These are phyloP conservation scores for Aspergillus calidoustus DNA, from an alignment of 2,329 filamentous ascomycete species.

Conservation along the genomic window DNA sequence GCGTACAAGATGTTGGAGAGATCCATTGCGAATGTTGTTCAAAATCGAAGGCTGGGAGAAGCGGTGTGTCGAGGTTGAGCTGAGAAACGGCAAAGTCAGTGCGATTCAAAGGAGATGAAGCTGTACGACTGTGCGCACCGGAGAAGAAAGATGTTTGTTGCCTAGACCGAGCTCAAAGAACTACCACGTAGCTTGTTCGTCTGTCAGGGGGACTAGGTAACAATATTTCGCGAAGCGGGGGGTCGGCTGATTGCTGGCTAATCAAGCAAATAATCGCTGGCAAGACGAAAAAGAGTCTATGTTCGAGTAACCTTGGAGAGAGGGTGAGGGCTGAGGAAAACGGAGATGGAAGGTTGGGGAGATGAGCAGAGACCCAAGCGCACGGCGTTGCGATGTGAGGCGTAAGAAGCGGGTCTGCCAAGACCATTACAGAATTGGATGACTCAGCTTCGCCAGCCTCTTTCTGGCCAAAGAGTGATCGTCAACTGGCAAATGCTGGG, in stretches of 20 bases:
- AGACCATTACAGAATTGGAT: slow-evolving; percentile 25
- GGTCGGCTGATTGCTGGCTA: neutral
- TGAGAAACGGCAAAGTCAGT: neutral
- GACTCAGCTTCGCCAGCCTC: slow-evolving; percentile 29
- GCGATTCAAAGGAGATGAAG: neutral
- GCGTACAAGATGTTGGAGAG: slow-evolving; percentile 90
- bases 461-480: neutral
- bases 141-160: slow-evolving; percentile 6
- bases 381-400: slow-evolving; percentile 29
- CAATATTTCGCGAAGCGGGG: slow-evolving; percentile 13
- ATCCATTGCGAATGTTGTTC: slow-evolving; percentile 66
- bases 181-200: slow-evolving; percentile 17
- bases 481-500: neutral
- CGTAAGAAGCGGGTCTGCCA: slow-evolving; percentile 43
- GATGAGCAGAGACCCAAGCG: slow-evolving; percentile 23
- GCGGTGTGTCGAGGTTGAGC: neutral
- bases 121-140: neutral
- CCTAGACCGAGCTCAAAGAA: slow-evolving; percentile 7
- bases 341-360: slow-evolving; percentile 25
- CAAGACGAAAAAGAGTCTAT: neutral
- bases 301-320: slow-evolving; percentile 5
- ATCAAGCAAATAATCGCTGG: neutral
- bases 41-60: neutral
- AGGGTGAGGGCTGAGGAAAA: slow-evolving; percentile 13
- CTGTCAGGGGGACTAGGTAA: slow-evolving; percentile 15